Conservation (phyloP, 2,329 filamentous ascomycete species). For the Cercospora zeina region DNA sequence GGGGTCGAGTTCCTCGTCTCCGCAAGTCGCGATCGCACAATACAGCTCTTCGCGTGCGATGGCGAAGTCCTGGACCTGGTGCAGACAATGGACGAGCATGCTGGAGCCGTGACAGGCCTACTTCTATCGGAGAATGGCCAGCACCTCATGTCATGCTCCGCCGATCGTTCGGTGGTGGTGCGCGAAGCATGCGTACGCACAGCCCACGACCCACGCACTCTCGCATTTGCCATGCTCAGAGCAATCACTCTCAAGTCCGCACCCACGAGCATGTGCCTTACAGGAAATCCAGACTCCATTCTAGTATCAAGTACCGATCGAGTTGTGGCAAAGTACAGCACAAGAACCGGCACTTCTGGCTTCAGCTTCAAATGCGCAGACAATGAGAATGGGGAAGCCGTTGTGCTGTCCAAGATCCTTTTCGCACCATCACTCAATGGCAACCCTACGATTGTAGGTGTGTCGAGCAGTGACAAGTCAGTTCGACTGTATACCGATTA, state of each 20-base stretch:
- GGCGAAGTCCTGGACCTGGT: slow-evolving; percentile 60
- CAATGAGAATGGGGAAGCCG: slow-evolving; percentile 74
- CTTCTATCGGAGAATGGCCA: slow-evolving; percentile 71
- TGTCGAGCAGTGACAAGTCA: slow-evolving; percentile 94
- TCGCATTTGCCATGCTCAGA: slow-evolving; percentile 75
- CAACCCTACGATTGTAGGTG: slow-evolving; percentile 73
- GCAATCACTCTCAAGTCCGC: slow-evolving; percentile 83
- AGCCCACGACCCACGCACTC: slow-evolving; percentile 56
- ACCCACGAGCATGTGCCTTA: slow-evolving; percentile 77
- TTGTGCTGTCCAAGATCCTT: slow-evolving; percentile 76
- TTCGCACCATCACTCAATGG: slow-evolving; percentile 58
- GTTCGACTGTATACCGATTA: slow-evolving; percentile 84
- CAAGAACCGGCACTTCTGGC: slow-evolving; percentile 64
- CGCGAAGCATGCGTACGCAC: slow-evolving; percentile 74
- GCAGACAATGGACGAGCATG: slow-evolving; percentile 90
- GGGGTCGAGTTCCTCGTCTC: slow-evolving; percentile 70
- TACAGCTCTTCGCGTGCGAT: slow-evolving; percentile 77
- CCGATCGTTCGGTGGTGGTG: slow-evolving; percentile 83
- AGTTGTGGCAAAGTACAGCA: slow-evolving; percentile 56
- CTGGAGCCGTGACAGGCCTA: slow-evolving; percentile 77
- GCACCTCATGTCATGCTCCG: slow-evolving; percentile 75
- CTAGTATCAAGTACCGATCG: slow-evolving; percentile 64
- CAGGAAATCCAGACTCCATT: slow-evolving; percentile 59
- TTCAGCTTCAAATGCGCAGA: slow-evolving; percentile 82
- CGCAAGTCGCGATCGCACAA: slow-evolving; percentile 84